Base-by-base conservation (phyloP, 768 basidiomycete genomes). In the Naematelia encephala region DNA sequence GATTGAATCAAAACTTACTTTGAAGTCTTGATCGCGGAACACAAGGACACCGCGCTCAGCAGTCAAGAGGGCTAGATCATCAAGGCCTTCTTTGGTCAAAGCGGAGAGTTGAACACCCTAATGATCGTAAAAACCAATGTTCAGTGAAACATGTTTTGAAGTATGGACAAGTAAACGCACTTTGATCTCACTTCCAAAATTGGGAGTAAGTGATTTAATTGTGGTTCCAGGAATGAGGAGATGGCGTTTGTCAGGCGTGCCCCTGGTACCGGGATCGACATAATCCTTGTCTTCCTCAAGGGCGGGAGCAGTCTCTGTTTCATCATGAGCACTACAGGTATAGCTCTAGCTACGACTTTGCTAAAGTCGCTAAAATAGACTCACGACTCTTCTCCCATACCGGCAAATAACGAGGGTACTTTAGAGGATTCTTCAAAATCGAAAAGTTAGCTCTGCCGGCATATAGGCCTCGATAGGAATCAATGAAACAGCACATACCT, bases 1-100 rank as follows among this genome's bases (percentile, higher is more conserved):
- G 25, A n/a, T 13, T 29, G 3, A 16, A 16, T 5, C 2, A n/a
- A 4, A 2, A 19, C n/a, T 42, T 23, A 55, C 53, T 39, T 55
- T 42, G 21, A 39, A 55, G 22, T 42, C 42, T 25, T 55, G 53
- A 44, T 23, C 27, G 23, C 50, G 84, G 83, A 50, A 50, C 4
- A 84, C 50, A 10, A 85, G 68, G 29, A 84, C 79, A 70, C 83
- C 84, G 45, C 83, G 69, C 72, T 84, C 81, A 0, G 82, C 84
- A 34, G 82, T 77, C 57, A 77, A 80, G 4, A 84, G 77, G 3
- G 82, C 83, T 27, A 84, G 80, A 63, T 83, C 83, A 61, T 84
- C 80, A 4, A 84, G 78, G 0, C 84, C 84, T 52, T 81, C 82
- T 44, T 80, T 83, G 74, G 19, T 55, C 34, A 55, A 19, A 12